Percentiles rank a stretch among this genome's conserved stretches.
Evolutionary conservation across 805 yeast genomes (phyloP).

Genomic region (Metschnikowia rubicola): DNA sequence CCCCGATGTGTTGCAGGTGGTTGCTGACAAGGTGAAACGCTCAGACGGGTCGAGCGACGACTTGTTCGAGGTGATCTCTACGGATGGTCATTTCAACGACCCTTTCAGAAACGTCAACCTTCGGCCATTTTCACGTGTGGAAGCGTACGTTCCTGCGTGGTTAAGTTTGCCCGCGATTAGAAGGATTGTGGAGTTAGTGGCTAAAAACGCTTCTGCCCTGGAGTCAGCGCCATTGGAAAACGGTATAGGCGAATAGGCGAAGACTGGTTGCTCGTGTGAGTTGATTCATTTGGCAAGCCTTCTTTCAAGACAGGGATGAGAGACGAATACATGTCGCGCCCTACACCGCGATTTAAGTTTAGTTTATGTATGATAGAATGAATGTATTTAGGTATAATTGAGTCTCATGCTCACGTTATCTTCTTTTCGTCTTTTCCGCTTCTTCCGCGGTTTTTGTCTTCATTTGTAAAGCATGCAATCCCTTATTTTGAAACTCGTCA

Average conservation of each 20-base stretch:
- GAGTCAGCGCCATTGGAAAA: conserved; percentile 31
- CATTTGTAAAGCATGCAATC: conserved; percentile 86
- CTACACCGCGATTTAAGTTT: neutral
- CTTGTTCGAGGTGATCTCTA: conserved; percentile 65
- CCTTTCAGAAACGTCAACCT: conserved; percentile 74
- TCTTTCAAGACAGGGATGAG: too few species aligned
- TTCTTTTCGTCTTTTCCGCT: conserved; percentile 9
- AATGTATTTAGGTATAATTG: neutral
- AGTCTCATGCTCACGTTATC: neutral
- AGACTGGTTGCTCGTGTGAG: too few species aligned
- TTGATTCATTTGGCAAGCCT: too few species aligned
- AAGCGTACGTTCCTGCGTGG: conserved; percentile 94
- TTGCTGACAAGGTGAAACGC: conserved; percentile 74
- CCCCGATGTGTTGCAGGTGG: conserved; percentile 71
- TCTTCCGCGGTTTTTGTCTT: conserved; percentile 74
- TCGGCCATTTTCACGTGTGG: conserved; percentile 75
- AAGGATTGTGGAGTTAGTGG: conserved; percentile 83
- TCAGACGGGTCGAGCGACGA: conserved; percentile 54
- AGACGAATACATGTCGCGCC: neutral
- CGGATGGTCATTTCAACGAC: conserved; percentile 75
- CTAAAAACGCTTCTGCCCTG: conserved; percentile 74
- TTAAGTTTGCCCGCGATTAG: conserved; percentile 84
- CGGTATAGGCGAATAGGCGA: neutral
- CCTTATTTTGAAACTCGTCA: conserved; percentile 66
- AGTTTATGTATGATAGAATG: conserved; percentile 1